Base-by-base conservation (phyloP, 2,329 filamentous ascomycete species). In the Hyphodiscus sp. region DNA sequence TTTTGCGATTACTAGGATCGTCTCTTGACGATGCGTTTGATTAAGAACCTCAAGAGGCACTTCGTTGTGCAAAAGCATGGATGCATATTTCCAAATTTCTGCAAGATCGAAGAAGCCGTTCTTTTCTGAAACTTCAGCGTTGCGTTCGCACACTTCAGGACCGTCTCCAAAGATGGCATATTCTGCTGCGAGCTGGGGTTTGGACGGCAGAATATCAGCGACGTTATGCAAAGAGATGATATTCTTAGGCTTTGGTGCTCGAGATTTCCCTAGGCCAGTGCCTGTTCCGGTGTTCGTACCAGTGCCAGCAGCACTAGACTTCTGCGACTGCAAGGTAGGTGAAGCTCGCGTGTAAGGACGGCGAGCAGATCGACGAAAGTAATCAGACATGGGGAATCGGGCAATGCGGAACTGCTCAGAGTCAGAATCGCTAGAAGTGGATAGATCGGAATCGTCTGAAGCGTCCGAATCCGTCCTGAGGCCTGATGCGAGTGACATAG, bases 161-260 rank as follows among this genome's bases (percentile, higher is more conserved):
- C 87, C 86, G 56, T 91, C 83, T 2, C 91, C 91, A 67, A 94
- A 91, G 15, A 96, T 87, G 20, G 79, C 80, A 69, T 97, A 99
- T 60, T 87, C 81, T 53, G 82, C 75, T 1, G 91, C 94, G 57
- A 96, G 79, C 51, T 83, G 78, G 55, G 79, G 79, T 68, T 91
- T 94, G 2, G 89, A 87, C 0, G 91, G 91, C n/a, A 96, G 72
- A 13, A 90, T 69, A 47, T 80, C 74, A 10, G 81, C 79, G 23
- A 95, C 68, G 57, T 89, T 78, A 63, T 91, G 79, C 41, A 96
- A 82, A 1, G 83, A 83, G 19, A 97, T 73, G 20, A 87, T 75
- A 57, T 91, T 91, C 61, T 85, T 87, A 1, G 76, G 70, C 50
- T 74, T 72, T 19, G 60, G 56, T 16, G 61, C 45, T 47, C 65